phyloP scores from a whole-genome alignment of 129 eudicot genomes.

The Flaveria bidentis region DNA sequence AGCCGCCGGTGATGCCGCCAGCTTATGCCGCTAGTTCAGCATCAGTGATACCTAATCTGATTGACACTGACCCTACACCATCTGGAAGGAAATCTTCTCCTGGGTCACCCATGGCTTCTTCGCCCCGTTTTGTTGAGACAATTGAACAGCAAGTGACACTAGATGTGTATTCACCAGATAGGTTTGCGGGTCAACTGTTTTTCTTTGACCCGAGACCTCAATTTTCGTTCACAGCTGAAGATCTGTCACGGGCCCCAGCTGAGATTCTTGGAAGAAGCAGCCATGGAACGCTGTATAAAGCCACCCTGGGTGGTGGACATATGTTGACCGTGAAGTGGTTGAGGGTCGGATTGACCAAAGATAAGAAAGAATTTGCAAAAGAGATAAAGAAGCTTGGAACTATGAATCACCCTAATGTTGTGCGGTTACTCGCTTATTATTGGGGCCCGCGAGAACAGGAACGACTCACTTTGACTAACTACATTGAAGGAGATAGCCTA shows the following conservation, averaged over 20 bases:
- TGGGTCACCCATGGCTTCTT: constrained; percentile 71
- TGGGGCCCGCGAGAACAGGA: constrained; percentile 99
- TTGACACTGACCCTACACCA: constrained; percentile 53
- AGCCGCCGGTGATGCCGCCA: constrained; percentile 48
- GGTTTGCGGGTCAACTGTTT: constrained; percentile 82
- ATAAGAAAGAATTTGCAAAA: constrained; percentile 93
- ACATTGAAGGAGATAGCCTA: constrained; percentile 87
- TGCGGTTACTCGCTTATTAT: constrained; percentile 81
- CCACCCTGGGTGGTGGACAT: constrained; percentile 80
- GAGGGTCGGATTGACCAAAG: constrained; percentile 87
- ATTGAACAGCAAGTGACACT: constrained; percentile 70
- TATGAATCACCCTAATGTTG: constrained; percentile 68
- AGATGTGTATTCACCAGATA: constrained; percentile 93
- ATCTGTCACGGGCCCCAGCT: constrained; percentile 94
- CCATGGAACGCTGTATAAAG: constrained; percentile 96
- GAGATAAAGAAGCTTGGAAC: constrained; percentile 89
- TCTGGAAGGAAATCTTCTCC: constrained; percentile 83
- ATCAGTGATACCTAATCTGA: constrained; percentile 44
- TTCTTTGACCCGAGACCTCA: constrained; percentile 69
- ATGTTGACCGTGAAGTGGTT: constrained; percentile 95
- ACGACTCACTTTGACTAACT: constrained; percentile 85
- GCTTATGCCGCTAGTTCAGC: constrained; percentile 40
- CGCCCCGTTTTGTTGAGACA: constrained; percentile 72
- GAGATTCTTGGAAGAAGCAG: constrained; percentile 99
- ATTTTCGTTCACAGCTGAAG: constrained; percentile 81